Evolutionary conservation across 169 alveolate species (phyloP).

Genomic region (Plasmodium sp.): DNA sequence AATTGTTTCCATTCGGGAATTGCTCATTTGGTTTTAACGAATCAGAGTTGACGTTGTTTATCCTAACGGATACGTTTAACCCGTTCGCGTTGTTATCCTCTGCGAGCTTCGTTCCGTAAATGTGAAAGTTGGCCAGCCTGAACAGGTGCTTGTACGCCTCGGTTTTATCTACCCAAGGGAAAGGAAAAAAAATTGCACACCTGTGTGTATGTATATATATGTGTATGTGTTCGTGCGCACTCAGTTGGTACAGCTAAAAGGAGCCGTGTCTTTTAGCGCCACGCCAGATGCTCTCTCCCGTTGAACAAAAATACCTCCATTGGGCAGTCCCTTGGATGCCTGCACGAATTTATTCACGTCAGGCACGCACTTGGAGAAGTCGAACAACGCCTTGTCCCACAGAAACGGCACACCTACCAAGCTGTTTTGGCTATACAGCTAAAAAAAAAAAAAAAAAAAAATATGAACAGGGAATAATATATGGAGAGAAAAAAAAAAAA

Average conservation of each 20-base stretch:
- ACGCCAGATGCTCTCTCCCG: neutral
- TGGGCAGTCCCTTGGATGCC: conserved; percentile 16
- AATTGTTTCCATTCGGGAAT: conserved; percentile 14
- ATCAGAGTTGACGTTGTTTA: conserved; percentile 26
- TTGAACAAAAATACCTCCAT: conserved; percentile 11
- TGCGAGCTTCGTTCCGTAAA: conserved; percentile 26
- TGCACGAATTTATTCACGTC: conserved; percentile 18
- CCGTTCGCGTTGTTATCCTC: conserved; percentile 28
- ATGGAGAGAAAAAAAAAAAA: neutral
- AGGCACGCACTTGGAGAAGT: conserved; percentile 66
- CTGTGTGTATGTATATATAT: neutral
- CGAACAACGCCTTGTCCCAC: conserved; percentile 55
- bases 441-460: conserved; percentile 14
- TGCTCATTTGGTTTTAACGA: conserved; percentile 48
- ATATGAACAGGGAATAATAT: no score
- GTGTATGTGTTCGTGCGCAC: neutral
- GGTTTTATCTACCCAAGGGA: neutral
- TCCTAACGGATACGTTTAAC: conserved; percentile 14
- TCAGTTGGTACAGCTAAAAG: neutral
- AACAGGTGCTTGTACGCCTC: conserved; percentile 2
- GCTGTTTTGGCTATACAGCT: conserved; percentile 35
- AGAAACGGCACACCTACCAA: conserved; percentile 6
- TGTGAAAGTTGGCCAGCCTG: conserved; percentile 38
- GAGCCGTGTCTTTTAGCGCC: neutral
- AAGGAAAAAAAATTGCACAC: neutral